phyloP scores from a whole-genome alignment of 2,329 filamentous ascomycete species.

The Trichoderma simmonsii region DNA sequence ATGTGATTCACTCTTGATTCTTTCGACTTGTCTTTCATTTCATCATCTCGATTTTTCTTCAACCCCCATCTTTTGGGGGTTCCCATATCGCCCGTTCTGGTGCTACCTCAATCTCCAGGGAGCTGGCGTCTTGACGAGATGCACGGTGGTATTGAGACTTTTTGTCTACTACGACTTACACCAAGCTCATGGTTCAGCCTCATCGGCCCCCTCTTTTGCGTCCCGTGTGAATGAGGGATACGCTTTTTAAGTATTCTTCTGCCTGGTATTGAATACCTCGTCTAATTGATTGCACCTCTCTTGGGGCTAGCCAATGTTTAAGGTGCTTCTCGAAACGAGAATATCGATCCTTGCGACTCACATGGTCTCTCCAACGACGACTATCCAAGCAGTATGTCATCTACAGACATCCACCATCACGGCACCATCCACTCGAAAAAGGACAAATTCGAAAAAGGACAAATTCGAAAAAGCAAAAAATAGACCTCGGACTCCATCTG shows the following conservation, averaged over 20 bases:
- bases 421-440: not conserved
- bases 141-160: not conserved
- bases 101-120: not conserved
- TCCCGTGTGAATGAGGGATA: not conserved
- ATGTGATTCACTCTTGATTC: slow-evolving; percentile 6
- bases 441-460: not conserved
- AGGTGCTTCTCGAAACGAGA: not conserved
- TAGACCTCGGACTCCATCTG: not conserved
- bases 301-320: not conserved
- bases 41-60: not conserved
- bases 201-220: slow-evolving; percentile 5
- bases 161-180: not conserved
- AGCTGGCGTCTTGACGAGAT: not conserved
- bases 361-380: not conserved
- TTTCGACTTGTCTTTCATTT: not conserved
- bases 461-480: not conserved
- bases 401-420: not conserved
- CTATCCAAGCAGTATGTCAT: not conserved
- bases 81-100: not conserved
- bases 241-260: not conserved
- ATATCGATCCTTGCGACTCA: not conserved
- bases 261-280: not conserved
- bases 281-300: not conserved
- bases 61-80: not conserved
- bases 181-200: not conserved